A percentile compares a stretch with the other conserved stretches of the same genome.
phyloP scores from a whole-genome alignment of 2,329 filamentous ascomycete genomes.

The Gliomastix tumulicola region DNA sequence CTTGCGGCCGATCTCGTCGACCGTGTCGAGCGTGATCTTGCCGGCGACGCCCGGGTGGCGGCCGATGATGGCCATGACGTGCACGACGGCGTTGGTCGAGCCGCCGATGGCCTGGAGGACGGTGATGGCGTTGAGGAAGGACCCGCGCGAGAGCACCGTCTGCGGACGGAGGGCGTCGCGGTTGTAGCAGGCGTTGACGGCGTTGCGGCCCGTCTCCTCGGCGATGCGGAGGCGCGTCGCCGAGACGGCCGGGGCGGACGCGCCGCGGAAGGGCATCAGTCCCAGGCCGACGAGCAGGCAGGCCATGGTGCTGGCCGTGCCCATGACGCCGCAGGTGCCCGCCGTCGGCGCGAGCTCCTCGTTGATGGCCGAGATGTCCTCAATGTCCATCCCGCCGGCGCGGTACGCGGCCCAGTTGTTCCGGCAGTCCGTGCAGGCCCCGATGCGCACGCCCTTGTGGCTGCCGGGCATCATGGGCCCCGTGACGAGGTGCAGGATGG shows the following conservation, averaged over 20 bases:
- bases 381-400: slow-evolving; percentile 60
- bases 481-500: slow-evolving; percentile 60
- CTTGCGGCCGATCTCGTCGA: slow-evolving; percentile 70
- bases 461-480: slow-evolving; percentile 72
- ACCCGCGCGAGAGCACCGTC: slow-evolving; percentile 63
- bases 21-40: slow-evolving; percentile 63
- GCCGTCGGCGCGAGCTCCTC: slow-evolving; percentile 67
- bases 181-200: slow-evolving; percentile 59
- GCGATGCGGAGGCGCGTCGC: slow-evolving; percentile 77
- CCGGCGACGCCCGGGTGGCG: slow-evolving; percentile 60
- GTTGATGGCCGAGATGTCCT: slow-evolving; percentile 64
- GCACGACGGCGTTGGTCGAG: slow-evolving; percentile 78
- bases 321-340: slow-evolving; percentile 87
- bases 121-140: slow-evolving; percentile 79
- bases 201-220: slow-evolving; percentile 61
- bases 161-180: slow-evolving; percentile 63
- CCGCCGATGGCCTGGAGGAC: slow-evolving; percentile 83
- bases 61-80: slow-evolving; percentile 78
- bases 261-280: slow-evolving; percentile 70
- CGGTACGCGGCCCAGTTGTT: slow-evolving; percentile 67
- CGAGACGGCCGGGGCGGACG: slow-evolving; percentile 71
- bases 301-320: slow-evolving; percentile 85
- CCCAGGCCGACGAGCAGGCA: slow-evolving; percentile 77
- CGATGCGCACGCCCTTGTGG: slow-evolving; percentile 55
- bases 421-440: slow-evolving; percentile 69